phyloP scores from a whole-genome alignment of 2,329 filamentous ascomycete species.

The Clarireedia homoeocarpa region DNA sequence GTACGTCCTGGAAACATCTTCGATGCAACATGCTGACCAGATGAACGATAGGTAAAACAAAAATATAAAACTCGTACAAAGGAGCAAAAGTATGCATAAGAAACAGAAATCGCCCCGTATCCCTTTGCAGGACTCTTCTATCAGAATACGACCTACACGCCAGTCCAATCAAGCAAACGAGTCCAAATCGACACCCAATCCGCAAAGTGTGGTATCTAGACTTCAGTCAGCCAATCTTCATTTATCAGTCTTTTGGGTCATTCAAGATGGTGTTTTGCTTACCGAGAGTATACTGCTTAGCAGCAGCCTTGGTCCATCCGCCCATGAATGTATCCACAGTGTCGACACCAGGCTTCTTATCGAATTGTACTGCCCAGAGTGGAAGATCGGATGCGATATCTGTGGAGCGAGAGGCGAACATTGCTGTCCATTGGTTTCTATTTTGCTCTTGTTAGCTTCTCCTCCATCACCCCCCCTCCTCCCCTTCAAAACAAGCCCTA shows the following conservation, averaged over 20 bases:
- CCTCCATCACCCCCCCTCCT: not conserved
- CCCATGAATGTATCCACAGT: conserved; percentile 23
- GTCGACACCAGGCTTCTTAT: conserved; percentile 15
- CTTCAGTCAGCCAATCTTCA: no score
- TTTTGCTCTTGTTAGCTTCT: not conserved
- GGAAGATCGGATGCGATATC: conserved; percentile 22
- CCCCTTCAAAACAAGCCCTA: no score
- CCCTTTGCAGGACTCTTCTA: not conserved
- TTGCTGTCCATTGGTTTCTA: conserved; percentile 23
- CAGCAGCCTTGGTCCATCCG: conserved; percentile 20
- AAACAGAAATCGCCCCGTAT: no score
- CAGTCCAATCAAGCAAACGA: conserved; percentile 7
- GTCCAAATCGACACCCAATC: conserved; percentile 19
- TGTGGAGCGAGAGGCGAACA: conserved; percentile 18
- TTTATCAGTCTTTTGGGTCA: no score
- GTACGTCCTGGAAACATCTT: no score
- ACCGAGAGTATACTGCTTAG: conserved; percentile 23
- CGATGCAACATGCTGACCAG: no score
- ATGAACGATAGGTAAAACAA: no score
- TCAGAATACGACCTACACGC: not conserved
- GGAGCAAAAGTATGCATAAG: no score
- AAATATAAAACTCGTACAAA: no score
- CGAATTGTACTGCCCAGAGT: conserved; percentile 23
- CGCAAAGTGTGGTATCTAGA: conserved; percentile 19
- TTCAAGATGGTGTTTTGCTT: conserved; percentile 1